phyloP scores from a whole-genome alignment of 2,329 filamentous ascomycete genomes.

The Hypoxylon sp. region DNA sequence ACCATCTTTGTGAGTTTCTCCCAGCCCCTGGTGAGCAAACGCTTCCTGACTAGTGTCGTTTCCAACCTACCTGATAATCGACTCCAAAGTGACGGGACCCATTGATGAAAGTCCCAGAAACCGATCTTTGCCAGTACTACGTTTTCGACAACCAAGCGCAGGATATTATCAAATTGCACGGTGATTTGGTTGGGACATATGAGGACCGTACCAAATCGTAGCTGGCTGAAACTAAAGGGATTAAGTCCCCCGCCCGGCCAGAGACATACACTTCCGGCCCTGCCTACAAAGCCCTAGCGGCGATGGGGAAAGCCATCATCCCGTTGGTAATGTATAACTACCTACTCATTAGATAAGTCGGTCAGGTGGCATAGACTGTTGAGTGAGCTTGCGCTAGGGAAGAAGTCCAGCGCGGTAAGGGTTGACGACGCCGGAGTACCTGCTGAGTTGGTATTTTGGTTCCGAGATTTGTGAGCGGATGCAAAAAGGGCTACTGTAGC shows the following conservation, averaged over 20 bases:
- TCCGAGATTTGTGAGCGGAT: background rate
- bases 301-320: background rate
- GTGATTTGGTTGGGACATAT: background rate
- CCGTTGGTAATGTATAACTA: background rate
- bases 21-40: background rate
- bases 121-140: constrained; percentile 1
- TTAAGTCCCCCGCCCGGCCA: background rate
- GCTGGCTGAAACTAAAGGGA: background rate
- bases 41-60: background rate
- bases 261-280: background rate
- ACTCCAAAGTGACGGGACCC: background rate
- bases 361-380: background rate
- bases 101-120: background rate
- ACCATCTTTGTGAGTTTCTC: background rate
- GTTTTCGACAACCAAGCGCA: background rate
- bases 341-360: background rate
- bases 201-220: background rate
- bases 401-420: background rate
- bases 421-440: background rate
- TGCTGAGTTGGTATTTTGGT: background rate
- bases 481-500: background rate
- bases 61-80: background rate
- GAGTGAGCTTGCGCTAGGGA: background rate
- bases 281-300: background rate
- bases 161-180: background rate